These are phyloP conservation scores for Fusarium caatingaense DNA, from an alignment of 2,329 filamentous ascomycete genomes.

Conservation along the genomic window DNA sequence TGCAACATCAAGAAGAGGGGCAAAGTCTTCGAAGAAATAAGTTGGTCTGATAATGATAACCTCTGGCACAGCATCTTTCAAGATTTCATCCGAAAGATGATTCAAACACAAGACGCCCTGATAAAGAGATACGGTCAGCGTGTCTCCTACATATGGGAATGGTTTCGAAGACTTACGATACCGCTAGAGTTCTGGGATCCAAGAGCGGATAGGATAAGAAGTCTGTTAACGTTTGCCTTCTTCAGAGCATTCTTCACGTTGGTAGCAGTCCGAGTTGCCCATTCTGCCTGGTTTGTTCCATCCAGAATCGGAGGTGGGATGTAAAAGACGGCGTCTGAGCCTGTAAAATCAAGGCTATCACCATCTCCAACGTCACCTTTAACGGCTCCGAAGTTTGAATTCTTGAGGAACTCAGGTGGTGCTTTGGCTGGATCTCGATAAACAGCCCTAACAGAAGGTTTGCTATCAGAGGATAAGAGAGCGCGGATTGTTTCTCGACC, in stretches of 20 bases:
- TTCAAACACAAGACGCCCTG: conserved; percentile 46
- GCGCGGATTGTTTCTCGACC: conserved; percentile 47
- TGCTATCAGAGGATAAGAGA: conserved; percentile 39
- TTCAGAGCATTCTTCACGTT: conserved; percentile 36
- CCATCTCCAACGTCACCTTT: conserved; percentile 48
- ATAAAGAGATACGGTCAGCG: not conserved
- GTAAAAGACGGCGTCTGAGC: conserved; percentile 50
- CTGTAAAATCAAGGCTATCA: conserved; percentile 44
- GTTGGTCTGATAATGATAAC: conserved; percentile 36
- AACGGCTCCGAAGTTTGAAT: conserved; percentile 47
- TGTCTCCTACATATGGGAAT: accelerated
- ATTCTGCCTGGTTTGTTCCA: conserved; percentile 41
- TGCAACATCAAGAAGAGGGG: conserved; percentile 31
- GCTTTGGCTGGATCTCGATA: conserved; percentile 49
- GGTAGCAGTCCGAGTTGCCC: conserved; percentile 36
- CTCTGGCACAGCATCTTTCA: conserved; percentile 37
- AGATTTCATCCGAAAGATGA: conserved; percentile 36
- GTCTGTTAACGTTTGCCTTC: conserved; percentile 26
- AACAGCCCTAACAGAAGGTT: conserved; percentile 44
- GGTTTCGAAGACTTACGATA: conserved; percentile 41
- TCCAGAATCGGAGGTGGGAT: conserved; percentile 49
- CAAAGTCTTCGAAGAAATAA: conserved; percentile 44
- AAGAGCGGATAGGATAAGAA: conserved; percentile 48
- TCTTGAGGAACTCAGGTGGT: conserved; percentile 45
- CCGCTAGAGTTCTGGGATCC: conserved; percentile 47